These are phyloP conservation scores for Pseudognaphalium luteoalbum DNA, from an alignment of 129 eudicot species.

Conservation along the genomic window DNA sequence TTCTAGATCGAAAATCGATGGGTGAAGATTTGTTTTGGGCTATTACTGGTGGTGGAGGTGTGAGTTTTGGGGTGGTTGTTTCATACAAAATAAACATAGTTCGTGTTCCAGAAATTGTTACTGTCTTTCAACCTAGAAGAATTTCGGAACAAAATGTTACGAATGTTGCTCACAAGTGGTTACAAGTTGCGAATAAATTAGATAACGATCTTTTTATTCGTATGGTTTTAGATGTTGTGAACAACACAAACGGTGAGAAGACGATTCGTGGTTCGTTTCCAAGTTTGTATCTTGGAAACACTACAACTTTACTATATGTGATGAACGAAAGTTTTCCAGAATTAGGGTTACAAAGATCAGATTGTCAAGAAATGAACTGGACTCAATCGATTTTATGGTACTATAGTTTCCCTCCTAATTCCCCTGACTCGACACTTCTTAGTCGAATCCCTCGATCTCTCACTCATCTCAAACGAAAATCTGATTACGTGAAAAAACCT, in stretches of 20 bases:
- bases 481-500: conserved; percentile 50
- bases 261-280: conserved; percentile 31
- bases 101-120: conserved; percentile 36
- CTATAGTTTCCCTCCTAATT: conserved; percentile 30
- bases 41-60: conserved; percentile 54
- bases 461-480: conserved; percentile 37
- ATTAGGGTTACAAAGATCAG: conserved; percentile 35
- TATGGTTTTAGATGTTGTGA: conserved; percentile 32
- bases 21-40: conserved; percentile 73
- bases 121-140: conserved; percentile 37
- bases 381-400: conserved; percentile 38
- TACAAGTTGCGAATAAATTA: conserved; percentile 37
- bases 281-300: conserved; percentile 38
- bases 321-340: conserved; percentile 41
- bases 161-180: conserved; percentile 37
- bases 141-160: conserved; percentile 25
- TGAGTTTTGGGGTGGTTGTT: conserved; percentile 51
- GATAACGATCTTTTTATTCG: conserved; percentile 46
- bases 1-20: conserved; percentile 41
- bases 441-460: conserved; percentile 22
- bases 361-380: conserved; percentile 53
- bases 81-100: conserved; percentile 45
- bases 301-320: conserved; percentile 22
- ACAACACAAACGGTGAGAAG: conserved; percentile 24
- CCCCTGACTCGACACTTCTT: conserved; percentile 17